Conservation (phyloP, 2,329 filamentous ascomycete genomes). For the Stachybotrys elegans region DNA sequence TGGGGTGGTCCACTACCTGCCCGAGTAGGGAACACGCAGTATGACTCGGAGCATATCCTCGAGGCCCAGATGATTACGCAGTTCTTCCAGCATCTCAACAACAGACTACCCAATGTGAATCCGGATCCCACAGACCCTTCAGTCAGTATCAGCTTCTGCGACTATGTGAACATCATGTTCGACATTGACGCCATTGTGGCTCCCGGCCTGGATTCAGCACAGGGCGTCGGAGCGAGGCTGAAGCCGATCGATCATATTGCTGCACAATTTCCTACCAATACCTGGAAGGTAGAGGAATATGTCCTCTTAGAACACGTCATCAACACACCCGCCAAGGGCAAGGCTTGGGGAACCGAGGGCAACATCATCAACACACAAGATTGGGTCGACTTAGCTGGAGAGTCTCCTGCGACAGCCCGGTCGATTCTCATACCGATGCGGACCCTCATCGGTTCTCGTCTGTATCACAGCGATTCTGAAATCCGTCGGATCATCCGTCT, state of each 20-base stretch:
- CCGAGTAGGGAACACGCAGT: constrained; percentile 3
- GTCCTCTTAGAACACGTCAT: neutral
- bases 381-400: neutral
- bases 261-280: neutral
- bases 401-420: neutral
- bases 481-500: constrained; percentile 2
- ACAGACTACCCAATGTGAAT: too few species aligned
- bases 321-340: neutral
- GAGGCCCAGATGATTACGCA: constrained; percentile 12
- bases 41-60: constrained; percentile 12
- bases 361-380: neutral
- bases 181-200: neutral
- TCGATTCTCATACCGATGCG: neutral
- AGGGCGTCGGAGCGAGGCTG: neutral
- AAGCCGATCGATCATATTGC: neutral
- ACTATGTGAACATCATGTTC: neutral
- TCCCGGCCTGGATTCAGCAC: neutral
- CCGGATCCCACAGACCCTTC: too few species aligned
- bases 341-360: neutral
- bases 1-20: constrained; percentile 2
- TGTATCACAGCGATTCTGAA: neutral
- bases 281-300: neutral
- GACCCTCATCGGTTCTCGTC: neutral
- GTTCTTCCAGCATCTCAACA: constrained; percentile 9
- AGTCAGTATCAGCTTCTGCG: neutral